A percentile compares a stretch with the other conserved stretches of the same genome.
Evolutionary conservation across 2,329 filamentous ascomycete species (phyloP).

Genomic region (Epichloe coenophiala): DNA sequence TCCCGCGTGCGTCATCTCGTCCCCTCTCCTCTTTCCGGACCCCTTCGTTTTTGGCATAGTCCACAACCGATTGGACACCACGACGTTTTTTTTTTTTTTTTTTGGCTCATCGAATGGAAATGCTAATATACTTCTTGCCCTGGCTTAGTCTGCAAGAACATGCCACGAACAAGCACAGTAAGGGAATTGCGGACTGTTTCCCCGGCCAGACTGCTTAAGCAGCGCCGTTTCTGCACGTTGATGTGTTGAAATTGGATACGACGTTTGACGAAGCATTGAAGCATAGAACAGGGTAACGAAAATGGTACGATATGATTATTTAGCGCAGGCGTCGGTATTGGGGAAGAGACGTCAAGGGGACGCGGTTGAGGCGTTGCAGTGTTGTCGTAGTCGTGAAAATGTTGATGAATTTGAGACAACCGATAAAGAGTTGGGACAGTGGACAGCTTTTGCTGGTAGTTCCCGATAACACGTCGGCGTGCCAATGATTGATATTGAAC

Average conservation of each 20-base stretch:
- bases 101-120: background rate
- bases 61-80: background rate
- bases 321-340: slow-evolving; percentile 4
- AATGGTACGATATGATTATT: background rate
- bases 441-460: background rate
- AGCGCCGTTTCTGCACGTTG: background rate
- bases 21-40: background rate
- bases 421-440: background rate
- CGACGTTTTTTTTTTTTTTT: no score
- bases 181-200: slow-evolving; percentile 60
- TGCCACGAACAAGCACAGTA: slow-evolving; percentile 64
- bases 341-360: background rate
- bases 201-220: slow-evolving; percentile 23
- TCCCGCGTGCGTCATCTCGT: slow-evolving; percentile 41
- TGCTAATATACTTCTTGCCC: background rate
- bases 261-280: background rate
- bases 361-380: background rate
- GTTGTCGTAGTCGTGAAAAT: background rate
- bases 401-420: background rate
- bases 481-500: no score
- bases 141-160: slow-evolving; percentile 49
- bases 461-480: background rate
- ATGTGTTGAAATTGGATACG: background rate
- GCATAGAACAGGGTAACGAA: slow-evolving; percentile 2
- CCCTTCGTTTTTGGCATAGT: no score